These are phyloP conservation scores for Gastrolobium bilobum DNA, from an alignment of 306 rosid genomes.

Conservation along the genomic window DNA sequence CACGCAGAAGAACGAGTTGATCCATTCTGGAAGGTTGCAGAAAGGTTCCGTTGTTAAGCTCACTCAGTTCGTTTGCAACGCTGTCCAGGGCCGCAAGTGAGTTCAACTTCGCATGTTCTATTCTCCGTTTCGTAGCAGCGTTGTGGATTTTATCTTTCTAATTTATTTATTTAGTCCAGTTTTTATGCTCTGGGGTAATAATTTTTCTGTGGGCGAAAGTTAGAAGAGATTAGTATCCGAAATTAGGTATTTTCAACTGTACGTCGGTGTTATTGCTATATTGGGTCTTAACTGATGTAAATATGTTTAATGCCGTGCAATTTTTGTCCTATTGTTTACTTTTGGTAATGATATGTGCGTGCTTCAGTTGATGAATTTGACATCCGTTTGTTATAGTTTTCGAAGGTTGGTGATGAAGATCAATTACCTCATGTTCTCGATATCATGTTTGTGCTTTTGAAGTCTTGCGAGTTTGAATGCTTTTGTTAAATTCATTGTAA, in stretches of 20 bases:
- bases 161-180: too few species aligned
- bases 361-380: neutral
- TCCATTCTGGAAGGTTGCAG: slow-evolving; percentile 62
- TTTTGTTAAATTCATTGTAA: slow-evolving; percentile 21
- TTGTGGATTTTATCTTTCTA: neutral
- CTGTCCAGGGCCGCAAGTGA: slow-evolving; percentile 76
- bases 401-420: neutral
- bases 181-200: neutral
- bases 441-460: neutral
- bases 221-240: neutral
- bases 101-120: slow-evolving; percentile 14
- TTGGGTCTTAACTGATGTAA: too few species aligned
- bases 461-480: neutral
- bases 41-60: slow-evolving; percentile 71
- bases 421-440: neutral
- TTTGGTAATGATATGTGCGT: neutral
- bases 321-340: too few species aligned
- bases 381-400: neutral
- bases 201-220: neutral
- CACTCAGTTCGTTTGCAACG: slow-evolving; percentile 63
- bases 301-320: too few species aligned
- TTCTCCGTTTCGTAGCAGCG: too few species aligned
- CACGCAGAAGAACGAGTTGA: slow-evolving; percentile 69
- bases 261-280: too few species aligned
- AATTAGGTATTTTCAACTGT: neutral